Base-by-base conservation (phyloP, 1,284 basidiomycete species). In the Golubevia sp. region DNA sequence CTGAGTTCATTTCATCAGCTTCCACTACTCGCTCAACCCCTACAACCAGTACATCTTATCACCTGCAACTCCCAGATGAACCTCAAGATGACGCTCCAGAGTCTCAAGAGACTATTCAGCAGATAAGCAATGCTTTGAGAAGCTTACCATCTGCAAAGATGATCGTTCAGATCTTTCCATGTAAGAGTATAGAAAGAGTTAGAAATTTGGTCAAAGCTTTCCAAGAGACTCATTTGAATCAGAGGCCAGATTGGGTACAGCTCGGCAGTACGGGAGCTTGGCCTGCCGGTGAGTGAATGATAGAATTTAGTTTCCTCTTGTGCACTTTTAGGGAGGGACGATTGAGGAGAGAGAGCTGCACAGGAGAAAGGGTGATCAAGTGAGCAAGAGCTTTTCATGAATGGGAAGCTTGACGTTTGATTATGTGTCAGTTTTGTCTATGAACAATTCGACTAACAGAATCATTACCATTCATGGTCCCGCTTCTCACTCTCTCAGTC, bases 181-280 rank as follows among this genome's bases (percentile, higher is more conserved):
- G 76, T 60, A 77, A 76, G 50, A 48, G 58, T 3, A 34, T 55
- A 3, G 56, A 65, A 11, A 71, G 68, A 21, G 68, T 76, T 5
- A 63, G 67, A 24, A 62, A 65, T 18, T 64, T 78, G 1, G 66
- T 78, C 26, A 25, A 59, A 24, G 54, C 65, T n/a, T 78, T 76
- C 52, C 38, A 55, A 1, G 53, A 51, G 13, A 55, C 44, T 21
- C 61, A 25, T 25, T 38, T 64, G 15, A 64, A 70, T 21, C 66
- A 64, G 8, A 11, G 50, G 2, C 63, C 68, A 1, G 60, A 67
- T n/a, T 78, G 72, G 66, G 68, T 78, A 25, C 70, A 73, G 49
- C 73, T 78, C n/a, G 76, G 76, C 23, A 73, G 70, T 58, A 73
- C 74, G 0, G 76, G 76, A 15, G 70, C 77, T 53, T 78, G 72